A percentile compares a stretch with the other conserved stretches of the same genome.
phyloP scores from a whole-genome alignment of 495 filamentous ascomycete species.

The Copromyces sp. region DNA sequence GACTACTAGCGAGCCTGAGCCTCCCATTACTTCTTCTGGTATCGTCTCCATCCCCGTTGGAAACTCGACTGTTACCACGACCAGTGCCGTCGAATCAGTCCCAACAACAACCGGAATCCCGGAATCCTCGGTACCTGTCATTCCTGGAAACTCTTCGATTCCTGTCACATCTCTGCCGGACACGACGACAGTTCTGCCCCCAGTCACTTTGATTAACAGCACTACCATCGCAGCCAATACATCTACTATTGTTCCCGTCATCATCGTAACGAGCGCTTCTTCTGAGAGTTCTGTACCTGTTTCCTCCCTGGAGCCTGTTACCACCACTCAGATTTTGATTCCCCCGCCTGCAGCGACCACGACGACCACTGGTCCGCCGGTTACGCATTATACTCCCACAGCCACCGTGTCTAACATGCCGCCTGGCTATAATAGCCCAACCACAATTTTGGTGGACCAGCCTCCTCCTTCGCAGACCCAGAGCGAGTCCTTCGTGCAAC shows the following conservation, averaged over 20 bases:
- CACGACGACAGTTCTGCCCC: not conserved
- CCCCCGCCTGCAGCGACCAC: not conserved
- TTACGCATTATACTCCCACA: slow-evolving; percentile 29
- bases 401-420: slow-evolving; percentile 30
- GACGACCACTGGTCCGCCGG: slow-evolving; percentile 1
- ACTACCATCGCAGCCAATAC: not conserved
- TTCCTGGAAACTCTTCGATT: not conserved
- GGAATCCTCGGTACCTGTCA: not conserved
- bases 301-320: not conserved
- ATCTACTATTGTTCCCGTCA: not conserved
- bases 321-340: not conserved
- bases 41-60: not conserved
- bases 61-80: slow-evolving; percentile 1
- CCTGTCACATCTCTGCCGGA: not conserved
- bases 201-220: not conserved
- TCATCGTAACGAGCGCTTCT: not conserved
- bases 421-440: slow-evolving; percentile 29
- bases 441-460: slow-evolving; percentile 30
- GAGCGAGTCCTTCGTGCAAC: slow-evolving; percentile 10
- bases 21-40: not conserved
- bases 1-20: not conserved
- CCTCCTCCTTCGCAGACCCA: slow-evolving; percentile 22
- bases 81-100: not conserved
- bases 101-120: not conserved
- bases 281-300: not conserved